A percentile compares a stretch with the other conserved stretches of the same genome.
Evolutionary conservation across 495 filamentous ascomycete species (phyloP).

Genomic region (Entonaema liquescens): DNA sequence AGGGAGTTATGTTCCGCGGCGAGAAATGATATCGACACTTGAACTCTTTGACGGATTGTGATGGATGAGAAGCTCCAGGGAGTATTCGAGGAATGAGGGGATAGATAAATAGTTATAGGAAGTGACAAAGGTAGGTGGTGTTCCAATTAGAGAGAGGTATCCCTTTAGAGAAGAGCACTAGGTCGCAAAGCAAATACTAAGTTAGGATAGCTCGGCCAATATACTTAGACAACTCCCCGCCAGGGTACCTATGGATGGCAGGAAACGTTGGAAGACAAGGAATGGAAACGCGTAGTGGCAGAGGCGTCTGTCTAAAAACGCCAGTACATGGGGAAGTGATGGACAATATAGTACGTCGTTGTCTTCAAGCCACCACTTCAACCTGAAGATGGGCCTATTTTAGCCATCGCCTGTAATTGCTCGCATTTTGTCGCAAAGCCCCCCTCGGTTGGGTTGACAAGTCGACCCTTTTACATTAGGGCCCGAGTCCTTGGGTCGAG

Average conservation of each 20-base stretch:
- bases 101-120: slow-evolving; percentile 43
- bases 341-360: slow-evolving; percentile 27
- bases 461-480: slow-evolving; percentile 39
- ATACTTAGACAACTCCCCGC: slow-evolving; percentile 43
- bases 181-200: slow-evolving; percentile 32
- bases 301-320: slow-evolving; percentile 38
- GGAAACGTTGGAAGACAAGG: slow-evolving; percentile 37
- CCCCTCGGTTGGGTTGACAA: slow-evolving; percentile 40
- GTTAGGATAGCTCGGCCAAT: slow-evolving; percentile 44
- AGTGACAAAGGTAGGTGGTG: slow-evolving; percentile 31
- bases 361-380: slow-evolving; percentile 45
- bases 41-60: slow-evolving; percentile 23
- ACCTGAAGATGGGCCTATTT: slow-evolving; percentile 37
- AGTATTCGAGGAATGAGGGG: slow-evolving; percentile 40
- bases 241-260: slow-evolving; percentile 42
- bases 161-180: slow-evolving; percentile 29
- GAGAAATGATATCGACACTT: slow-evolving; percentile 12
- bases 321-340: slow-evolving; percentile 41
- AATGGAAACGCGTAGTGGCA: slow-evolving; percentile 41
- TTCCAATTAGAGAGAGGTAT: slow-evolving; percentile 36
- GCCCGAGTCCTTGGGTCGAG: slow-evolving; percentile 31
- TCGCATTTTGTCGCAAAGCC: slow-evolving; percentile 30
- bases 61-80: slow-evolving; percentile 30
- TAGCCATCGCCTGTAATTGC: slow-evolving; percentile 38
- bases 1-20: slow-evolving; percentile 13